Percentiles rank a stretch among this genome's conserved stretches.
Conservation (phyloP, 1,139 yeast species). For the Zygosaccharomyces sapae region DNA sequence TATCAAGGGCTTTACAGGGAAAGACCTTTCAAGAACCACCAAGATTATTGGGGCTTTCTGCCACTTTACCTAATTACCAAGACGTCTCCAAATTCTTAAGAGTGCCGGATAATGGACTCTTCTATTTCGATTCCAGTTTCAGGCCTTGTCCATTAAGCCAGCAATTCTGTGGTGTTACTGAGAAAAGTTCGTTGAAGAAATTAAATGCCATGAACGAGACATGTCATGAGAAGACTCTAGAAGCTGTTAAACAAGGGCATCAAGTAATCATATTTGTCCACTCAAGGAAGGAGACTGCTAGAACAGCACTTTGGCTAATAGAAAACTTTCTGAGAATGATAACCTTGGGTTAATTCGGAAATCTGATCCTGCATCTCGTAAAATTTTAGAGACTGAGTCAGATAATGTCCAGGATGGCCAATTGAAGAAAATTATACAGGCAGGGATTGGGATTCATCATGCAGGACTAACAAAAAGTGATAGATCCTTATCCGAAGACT, state of each 20-base stretch:
- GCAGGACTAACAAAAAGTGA: constrained; percentile 81
- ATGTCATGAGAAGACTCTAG: constrained; percentile 76
- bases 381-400: constrained; percentile 61
- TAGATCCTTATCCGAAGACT: constrained; percentile 73
- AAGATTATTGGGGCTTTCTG: constrained; percentile 83
- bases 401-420: constrained; percentile 51
- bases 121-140: constrained; percentile 75
- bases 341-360: constrained; percentile 46
- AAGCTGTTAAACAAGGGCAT: constrained; percentile 55
- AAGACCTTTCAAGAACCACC: constrained; percentile 42
- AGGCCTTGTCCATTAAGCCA: constrained; percentile 94
- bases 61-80: constrained; percentile 84
- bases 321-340: constrained; percentile 59
- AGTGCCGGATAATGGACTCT: constrained; percentile 54
- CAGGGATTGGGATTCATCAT: constrained; percentile 90
- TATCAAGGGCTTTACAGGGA: constrained; percentile 61
- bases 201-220: constrained; percentile 85
- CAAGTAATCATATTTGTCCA: constrained; percentile 90
- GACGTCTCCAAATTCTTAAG: constrained; percentile 83
- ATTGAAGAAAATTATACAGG: constrained; percentile 57
- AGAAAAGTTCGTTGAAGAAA: constrained; percentile 74
- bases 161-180: constrained; percentile 83
- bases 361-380: constrained; percentile 54
- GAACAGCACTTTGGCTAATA: constrained; percentile 72
- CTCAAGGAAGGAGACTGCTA: constrained; percentile 84